phyloP scores from a whole-genome alignment of 169 alveolate species.

The Babesia ovis region DNA sequence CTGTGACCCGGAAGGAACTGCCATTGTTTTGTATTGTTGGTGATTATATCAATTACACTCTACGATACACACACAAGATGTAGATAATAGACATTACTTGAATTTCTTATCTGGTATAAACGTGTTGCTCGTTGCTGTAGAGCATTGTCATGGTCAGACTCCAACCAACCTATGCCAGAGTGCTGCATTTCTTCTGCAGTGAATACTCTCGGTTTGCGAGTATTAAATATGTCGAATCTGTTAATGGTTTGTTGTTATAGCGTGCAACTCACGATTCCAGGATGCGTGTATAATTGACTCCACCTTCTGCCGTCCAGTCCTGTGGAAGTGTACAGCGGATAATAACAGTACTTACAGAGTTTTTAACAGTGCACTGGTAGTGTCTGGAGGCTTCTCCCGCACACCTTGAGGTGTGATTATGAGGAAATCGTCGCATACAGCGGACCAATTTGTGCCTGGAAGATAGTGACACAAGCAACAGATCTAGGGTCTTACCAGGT shows the following conservation, averaged over 20 bases:
- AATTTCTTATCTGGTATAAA: constrained; percentile 16
- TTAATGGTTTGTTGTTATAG: not conserved
- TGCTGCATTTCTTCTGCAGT: constrained; percentile 28
- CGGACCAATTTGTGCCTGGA: constrained; percentile 66
- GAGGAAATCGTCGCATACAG: constrained; percentile 71
- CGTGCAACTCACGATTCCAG: constrained; percentile 38
- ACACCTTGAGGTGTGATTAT: constrained; percentile 32
- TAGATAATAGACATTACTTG: not conserved
- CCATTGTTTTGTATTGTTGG: no score
- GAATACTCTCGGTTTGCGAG: constrained; percentile 19
- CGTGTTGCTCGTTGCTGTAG: constrained; percentile 16
- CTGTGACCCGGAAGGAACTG: no score
- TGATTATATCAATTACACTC: no score
- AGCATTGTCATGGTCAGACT: not conserved
- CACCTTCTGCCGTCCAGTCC: constrained; percentile 62
- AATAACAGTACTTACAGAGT: constrained; percentile 16
- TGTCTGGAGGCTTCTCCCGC: constrained; percentile 69
- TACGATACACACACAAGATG: no score
- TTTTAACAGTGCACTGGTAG: constrained; percentile 52
- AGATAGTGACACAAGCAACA: not conserved
- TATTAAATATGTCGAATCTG: constrained; percentile 54
- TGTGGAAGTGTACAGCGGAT: not conserved
- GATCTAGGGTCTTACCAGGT: constrained; percentile 47
- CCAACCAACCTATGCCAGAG: constrained; percentile 20
- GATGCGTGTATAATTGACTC: constrained; percentile 42